These are phyloP conservation scores for Cytospora leucostoma DNA, from an alignment of 2,329 filamentous ascomycete genomes.

Conservation along the genomic window DNA sequence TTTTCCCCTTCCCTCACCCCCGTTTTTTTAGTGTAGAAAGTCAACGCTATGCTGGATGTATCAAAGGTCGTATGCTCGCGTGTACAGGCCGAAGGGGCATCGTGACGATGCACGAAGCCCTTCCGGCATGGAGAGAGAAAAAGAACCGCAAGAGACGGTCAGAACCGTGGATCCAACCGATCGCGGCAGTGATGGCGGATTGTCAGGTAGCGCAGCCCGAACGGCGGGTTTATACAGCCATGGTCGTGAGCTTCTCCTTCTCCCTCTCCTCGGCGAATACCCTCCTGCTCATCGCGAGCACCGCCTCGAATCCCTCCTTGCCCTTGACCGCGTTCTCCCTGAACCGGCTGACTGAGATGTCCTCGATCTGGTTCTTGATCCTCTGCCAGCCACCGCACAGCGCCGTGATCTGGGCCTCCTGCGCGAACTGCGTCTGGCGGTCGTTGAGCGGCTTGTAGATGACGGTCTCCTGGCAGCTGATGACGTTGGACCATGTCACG, in stretches of 20 bases:
- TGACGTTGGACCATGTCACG: conserved; percentile 86
- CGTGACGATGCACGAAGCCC: neutral
- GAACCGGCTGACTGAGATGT: conserved; percentile 85
- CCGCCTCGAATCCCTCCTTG: conserved; percentile 91
- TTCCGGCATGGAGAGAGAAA: neutral
- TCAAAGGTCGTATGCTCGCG: conserved; percentile 20
- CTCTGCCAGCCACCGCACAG: conserved; percentile 96
- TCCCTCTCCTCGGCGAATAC: conserved; percentile 90
- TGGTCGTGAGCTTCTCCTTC: conserved; percentile 44
- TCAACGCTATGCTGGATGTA: conserved; percentile 27
- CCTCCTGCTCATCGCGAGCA: conserved; percentile 87
- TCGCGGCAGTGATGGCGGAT: neutral
- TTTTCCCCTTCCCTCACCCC: conserved; percentile 11
- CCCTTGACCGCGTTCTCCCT: conserved; percentile 89
- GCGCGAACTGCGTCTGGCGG: conserved; percentile 75
- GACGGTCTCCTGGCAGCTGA: conserved; percentile 92
- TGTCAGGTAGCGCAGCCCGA: neutral
- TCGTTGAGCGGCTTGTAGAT: conserved; percentile 68
- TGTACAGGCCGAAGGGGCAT: conserved; percentile 21
- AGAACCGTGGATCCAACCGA: neutral
- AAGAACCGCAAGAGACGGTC: neutral
- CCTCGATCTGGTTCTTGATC: conserved; percentile 94
- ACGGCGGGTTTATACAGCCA: conserved; percentile 11
- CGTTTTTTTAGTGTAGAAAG: conserved; percentile 11
- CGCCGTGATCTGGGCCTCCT: conserved; percentile 90